Conservation (phyloP, 768 basidiomycete species). For the Termitomyces sp. region DNA sequence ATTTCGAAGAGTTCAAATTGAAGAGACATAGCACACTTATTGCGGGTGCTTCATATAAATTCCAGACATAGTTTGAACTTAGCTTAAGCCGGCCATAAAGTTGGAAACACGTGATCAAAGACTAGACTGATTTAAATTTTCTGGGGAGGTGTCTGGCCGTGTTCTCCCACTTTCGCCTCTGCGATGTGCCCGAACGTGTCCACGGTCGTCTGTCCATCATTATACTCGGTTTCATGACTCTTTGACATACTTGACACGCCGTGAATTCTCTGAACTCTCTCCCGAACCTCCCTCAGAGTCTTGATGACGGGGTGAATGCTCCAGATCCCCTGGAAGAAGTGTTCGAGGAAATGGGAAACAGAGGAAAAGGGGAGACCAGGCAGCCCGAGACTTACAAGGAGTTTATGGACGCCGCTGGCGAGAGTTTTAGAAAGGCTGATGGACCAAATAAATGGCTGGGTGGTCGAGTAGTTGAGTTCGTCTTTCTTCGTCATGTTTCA, state of each 20-base stretch:
- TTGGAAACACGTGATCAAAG: conserved; percentile 22
- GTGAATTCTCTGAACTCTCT: conserved; percentile 13
- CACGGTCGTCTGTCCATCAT: conserved; percentile 17
- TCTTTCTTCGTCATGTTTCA: conserved; percentile 13
- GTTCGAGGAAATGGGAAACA: conserved; percentile 4
- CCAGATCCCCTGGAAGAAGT: conserved; percentile 7
- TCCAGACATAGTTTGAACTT: background rate
- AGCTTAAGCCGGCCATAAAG: conserved; percentile 16
- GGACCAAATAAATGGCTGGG: conserved; percentile 60
- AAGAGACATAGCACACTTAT: conserved; percentile 2
- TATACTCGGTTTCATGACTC: conserved; percentile 21
- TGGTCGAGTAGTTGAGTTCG: conserved; percentile 44
- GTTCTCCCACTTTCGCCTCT: conserved; percentile 27
- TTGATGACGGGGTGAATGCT: conserved; percentile 4
- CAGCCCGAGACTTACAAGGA: conserved; percentile 26
- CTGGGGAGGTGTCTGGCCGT: conserved; percentile 17
- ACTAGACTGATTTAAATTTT: conserved; percentile 24
- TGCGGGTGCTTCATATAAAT: background rate
- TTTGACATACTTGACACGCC: conserved; percentile 1
- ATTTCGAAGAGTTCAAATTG: conserved; percentile 31
- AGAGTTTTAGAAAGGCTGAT: conserved; percentile 34
- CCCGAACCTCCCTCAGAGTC: conserved; percentile 22
- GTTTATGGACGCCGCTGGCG: conserved; percentile 38
- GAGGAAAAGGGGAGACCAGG: conserved; percentile 1
- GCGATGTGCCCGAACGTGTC: conserved; percentile 22